Evolutionary conservation across 2,329 filamentous ascomycete genomes (phyloP).

Genomic region (Rhynchosporium secalis): DNA sequence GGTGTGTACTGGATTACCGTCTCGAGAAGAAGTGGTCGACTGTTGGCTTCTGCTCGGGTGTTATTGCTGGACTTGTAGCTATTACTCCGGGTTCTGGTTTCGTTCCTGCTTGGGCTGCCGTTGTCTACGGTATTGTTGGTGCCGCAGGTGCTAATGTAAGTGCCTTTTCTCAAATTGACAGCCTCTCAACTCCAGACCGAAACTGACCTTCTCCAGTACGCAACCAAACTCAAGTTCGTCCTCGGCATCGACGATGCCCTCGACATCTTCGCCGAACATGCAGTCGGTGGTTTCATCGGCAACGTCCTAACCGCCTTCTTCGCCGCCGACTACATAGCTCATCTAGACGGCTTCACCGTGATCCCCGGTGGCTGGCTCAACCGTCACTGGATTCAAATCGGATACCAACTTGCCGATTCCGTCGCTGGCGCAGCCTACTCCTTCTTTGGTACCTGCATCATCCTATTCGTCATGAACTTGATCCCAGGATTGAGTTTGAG

Average conservation of each 20-base stretch:
- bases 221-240: constrained; percentile 86
- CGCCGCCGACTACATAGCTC: constrained; percentile 80
- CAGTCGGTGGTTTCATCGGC: constrained; percentile 73
- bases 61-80: constrained; percentile 81
- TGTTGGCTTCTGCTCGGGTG: constrained; percentile 89
- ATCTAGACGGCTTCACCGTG: constrained; percentile 67
- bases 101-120: constrained; percentile 81
- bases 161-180: background rate
- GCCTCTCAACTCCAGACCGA: too few relatives aligned
- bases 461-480: constrained; percentile 78
- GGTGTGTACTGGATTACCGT: constrained; percentile 86
- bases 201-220: constrained; percentile 52
- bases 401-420: constrained; percentile 81
- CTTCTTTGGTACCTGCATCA: constrained; percentile 74
- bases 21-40: constrained; percentile 91
- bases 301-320: constrained; percentile 82
- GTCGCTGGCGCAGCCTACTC: constrained; percentile 75
- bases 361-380: constrained; percentile 83
- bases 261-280: constrained; percentile 86
- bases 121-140: constrained; percentile 75
- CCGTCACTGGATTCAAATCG: constrained; percentile 79
- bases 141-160: constrained; percentile 69
- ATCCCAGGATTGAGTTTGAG: constrained; percentile 75
- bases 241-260: constrained; percentile 80
- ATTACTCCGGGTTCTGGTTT: constrained; percentile 86